Evolutionary conservation across 2,329 filamentous ascomycete species (phyloP), one percentile per base, ranked within the genome.

Genomic region (Gliomastix tumulicola): DNA sequence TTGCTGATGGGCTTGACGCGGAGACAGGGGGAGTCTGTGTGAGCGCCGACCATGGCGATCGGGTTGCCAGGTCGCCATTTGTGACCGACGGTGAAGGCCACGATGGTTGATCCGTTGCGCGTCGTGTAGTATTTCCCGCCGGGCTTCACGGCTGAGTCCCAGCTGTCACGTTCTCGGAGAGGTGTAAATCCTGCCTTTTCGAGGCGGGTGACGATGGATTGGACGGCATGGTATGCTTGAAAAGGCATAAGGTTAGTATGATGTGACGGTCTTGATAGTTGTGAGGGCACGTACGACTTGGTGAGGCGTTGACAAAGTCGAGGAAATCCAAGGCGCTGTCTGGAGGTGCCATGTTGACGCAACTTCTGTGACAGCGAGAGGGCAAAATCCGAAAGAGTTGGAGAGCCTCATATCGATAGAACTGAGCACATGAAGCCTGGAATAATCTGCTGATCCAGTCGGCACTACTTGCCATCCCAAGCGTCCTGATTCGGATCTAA

Each of bases 81-180:
- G 53, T 79, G 77, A 53, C 90, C 90, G 51, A 97, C 83, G 43
- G 87, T 85, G 62, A 97, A 97, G 45, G 89, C 89, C 40, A 95
- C 79, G 45, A 97, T 85, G 34, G 90, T 94, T 19, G 88, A 94
- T 40, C 78, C 82, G 65, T 97, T 97, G 46, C 90, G 84, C 33
- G 90, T 97, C 53, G 96, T 77, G 66, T 89, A 96, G 71, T 97
- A 97, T 65, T 94, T 95, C 44, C 90, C 89, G 44, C 90, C 89
- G 17, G 88, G 87, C 39, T 79, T 75, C 43, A 95, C 75, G 31
- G 74, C 77, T 2, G 82, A 79, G 13, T 83, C 76, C 90, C 90
- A 97, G 33, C 84, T 80, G 54, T 96, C 88, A 50, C 86, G 84
- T 65, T 97, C 90, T 70, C 81, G 86, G 64, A 98, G 86, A 50